Conservation (phyloP, 495 filamentous ascomycete species). For the Tuber microsphaerosporum region DNA sequence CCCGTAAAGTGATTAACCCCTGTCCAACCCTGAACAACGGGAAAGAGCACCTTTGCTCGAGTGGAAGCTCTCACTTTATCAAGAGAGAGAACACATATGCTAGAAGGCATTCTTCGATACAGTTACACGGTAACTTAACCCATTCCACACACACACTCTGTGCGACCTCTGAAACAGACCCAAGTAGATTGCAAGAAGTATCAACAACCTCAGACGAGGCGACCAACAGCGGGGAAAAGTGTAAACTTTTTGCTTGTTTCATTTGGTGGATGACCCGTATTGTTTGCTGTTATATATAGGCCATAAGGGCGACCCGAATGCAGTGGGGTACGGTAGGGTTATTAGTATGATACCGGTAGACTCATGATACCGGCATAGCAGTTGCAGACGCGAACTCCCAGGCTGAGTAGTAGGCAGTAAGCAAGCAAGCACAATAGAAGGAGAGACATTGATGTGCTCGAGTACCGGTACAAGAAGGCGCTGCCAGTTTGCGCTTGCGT, state of each 20-base stretch:
- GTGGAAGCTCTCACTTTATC: background rate
- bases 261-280: background rate
- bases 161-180: background rate
- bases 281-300: background rate
- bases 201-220: background rate
- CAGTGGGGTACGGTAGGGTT: background rate
- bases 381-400: background rate
- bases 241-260: background rate
- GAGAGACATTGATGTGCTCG: slow-evolving; percentile 1
- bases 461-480: background rate
- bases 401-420: background rate
- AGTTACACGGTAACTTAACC: background rate
- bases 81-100: background rate
- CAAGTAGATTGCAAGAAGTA: background rate
- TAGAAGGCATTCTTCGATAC: background rate
- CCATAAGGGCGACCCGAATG: background rate
- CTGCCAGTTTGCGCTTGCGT: background rate
- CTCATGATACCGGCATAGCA: background rate
- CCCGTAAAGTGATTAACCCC: background rate
- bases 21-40: background rate
- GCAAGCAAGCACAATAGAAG: background rate
- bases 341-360: background rate
- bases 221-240: background rate
- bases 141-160: background rate
- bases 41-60: background rate